Conservation (phyloP, 2,329 filamentous ascomycete genomes). For the Lasiodiplodia hormozganensis region DNA sequence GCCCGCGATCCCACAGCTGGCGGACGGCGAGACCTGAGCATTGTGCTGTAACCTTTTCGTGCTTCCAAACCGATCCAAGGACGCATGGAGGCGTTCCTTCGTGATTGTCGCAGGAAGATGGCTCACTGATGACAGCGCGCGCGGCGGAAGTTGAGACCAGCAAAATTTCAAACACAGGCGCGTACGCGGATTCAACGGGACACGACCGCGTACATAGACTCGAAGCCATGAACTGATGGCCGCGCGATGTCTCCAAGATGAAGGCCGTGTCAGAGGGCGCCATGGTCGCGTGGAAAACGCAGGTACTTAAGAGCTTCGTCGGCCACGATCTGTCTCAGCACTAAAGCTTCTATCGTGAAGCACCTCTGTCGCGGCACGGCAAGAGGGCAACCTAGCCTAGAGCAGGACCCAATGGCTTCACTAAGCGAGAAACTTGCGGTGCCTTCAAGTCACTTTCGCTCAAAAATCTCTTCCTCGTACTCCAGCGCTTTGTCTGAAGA, state of each 20-base stretch:
- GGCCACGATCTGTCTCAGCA: neutral
- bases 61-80: neutral
- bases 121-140: neutral
- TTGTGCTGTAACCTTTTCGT: neutral
- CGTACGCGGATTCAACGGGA: neutral
- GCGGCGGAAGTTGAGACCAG: neutral
- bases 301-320: neutral
- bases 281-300: too few species aligned
- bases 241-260: neutral
- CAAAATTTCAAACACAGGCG: neutral
- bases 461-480: constrained; percentile 2
- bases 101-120: neutral
- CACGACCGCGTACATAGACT: neutral
- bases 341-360: neutral
- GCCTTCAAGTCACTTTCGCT: neutral
- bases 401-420: neutral
- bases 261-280: neutral
- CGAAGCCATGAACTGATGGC: too few species aligned
- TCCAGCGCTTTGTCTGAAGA: neutral
- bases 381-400: neutral
- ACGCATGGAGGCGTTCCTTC: neutral
- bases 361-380: too few species aligned
- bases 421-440: too few species aligned
- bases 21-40: neutral
- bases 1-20: neutral